phyloP scores from a whole-genome alignment of 2,329 filamentous ascomycete genomes.

The Colletotrichum viniferum region DNA sequence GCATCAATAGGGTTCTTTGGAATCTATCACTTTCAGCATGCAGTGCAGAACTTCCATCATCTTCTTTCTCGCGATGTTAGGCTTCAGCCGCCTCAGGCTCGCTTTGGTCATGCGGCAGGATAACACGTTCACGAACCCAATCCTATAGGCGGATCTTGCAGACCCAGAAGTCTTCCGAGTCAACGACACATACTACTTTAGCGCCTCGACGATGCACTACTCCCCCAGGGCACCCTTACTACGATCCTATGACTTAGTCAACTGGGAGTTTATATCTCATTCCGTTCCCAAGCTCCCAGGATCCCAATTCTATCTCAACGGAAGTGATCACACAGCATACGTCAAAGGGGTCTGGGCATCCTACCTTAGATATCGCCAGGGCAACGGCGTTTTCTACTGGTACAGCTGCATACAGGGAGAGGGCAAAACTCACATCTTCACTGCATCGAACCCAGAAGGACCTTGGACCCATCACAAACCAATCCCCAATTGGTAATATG shows the following conservation, averaged over 20 bases:
- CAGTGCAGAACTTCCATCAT: background rate
- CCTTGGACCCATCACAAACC: background rate
- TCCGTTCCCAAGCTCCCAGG: conserved; percentile 42
- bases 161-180: conserved; percentile 56
- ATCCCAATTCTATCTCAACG: conserved; percentile 45
- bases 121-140: conserved; percentile 45
- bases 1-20: background rate
- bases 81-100: background rate
- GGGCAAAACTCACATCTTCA: conserved; percentile 18
- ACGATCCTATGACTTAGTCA: conserved; percentile 54
- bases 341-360: conserved; percentile 61
- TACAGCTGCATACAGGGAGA: conserved; percentile 7
- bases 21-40: background rate
- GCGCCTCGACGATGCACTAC: conserved; percentile 56
- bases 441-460: conserved; percentile 24
- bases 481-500: conserved; percentile 45
- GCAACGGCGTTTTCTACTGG: conserved; percentile 17
- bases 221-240: conserved; percentile 58
- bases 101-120: background rate
- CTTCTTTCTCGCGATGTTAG: background rate
- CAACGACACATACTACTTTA: conserved; percentile 52
- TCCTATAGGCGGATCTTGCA: conserved; percentile 55
- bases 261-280: conserved; percentile 46
- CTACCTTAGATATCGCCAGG: conserved; percentile 44
- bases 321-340: conserved; percentile 45